phyloP scores from a whole-genome alignment of 306 rosid species.

The Abrus precatorius region DNA sequence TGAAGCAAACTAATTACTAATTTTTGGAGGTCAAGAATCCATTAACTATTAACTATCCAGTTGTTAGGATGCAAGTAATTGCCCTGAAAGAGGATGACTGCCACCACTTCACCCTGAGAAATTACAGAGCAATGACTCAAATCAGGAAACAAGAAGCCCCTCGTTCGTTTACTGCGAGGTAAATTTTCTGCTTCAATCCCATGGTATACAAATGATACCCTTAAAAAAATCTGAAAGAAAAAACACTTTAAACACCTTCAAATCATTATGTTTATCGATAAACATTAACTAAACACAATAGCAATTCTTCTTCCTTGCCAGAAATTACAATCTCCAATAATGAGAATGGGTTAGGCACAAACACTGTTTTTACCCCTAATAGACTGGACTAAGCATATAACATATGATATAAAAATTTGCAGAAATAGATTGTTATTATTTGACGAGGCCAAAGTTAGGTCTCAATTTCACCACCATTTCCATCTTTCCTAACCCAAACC shows the following conservation, averaged over 20 bases:
- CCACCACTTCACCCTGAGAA: too few species aligned
- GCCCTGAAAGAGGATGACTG: too few species aligned
- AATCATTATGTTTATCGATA: not conserved
- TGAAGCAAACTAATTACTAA: too few species aligned
- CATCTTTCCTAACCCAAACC: slow-evolving; percentile 72
- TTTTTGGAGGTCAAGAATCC: too few species aligned
- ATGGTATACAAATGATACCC: not conserved
- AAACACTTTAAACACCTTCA: not conserved
- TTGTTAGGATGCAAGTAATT: too few species aligned
- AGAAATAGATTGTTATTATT: not conserved
- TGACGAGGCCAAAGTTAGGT: not conserved
- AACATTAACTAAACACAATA: not conserved
- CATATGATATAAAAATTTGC: not conserved
- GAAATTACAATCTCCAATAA: not conserved
- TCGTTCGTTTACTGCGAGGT: not conserved
- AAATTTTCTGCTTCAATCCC: too few species aligned
- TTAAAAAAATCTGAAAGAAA: not conserved
- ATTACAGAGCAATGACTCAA: not conserved
- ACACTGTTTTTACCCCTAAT: not conserved
- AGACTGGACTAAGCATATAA: not conserved
- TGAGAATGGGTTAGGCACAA: not conserved
- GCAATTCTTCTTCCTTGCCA: not conserved
- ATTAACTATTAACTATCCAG: too few species aligned
- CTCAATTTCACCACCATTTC: slow-evolving; percentile 39
- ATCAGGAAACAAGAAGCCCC: not conserved